Conservation (phyloP, 1,284 basidiomycete genomes). For the Pyrrhoderma noxium region DNA sequence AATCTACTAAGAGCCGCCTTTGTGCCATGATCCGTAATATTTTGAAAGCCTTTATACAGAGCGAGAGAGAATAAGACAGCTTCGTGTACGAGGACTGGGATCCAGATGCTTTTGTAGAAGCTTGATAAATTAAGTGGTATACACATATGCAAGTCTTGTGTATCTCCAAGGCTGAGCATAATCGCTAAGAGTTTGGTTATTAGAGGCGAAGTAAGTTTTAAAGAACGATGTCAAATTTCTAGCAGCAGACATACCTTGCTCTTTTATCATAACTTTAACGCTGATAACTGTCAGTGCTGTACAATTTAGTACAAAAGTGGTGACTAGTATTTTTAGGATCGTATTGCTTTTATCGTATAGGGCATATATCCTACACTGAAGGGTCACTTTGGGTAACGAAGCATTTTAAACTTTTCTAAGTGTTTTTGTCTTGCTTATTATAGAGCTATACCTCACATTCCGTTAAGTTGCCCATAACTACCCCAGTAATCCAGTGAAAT, state of each 20-base stretch:
- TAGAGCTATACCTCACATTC: neutral
- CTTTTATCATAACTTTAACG: neutral
- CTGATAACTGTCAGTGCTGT: neutral
- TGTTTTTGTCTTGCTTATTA: neutral
- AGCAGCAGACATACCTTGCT: constrained; percentile 3
- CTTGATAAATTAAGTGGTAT: neutral
- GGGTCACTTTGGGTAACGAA: constrained; percentile 2
- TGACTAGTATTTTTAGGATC: neutral
- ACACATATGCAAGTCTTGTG: neutral
- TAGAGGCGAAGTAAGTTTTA: too few species aligned
- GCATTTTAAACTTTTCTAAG: neutral
- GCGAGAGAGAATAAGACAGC: neutral
- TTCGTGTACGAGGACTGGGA: neutral
- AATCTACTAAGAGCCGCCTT: neutral
- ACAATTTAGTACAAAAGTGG: too few species aligned
- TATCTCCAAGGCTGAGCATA: neutral
- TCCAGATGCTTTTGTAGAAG: neutral
- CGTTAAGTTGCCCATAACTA: constrained; percentile 1
- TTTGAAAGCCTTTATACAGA: constrained; percentile 3
- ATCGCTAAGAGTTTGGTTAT: neutral
- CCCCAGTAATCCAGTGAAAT: constrained; percentile 8
- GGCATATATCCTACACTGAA: constrained; percentile 2
- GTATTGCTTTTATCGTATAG: constrained; percentile 3
- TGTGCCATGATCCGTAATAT: neutral
- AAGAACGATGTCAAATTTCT: too few species aligned